A percentile compares a stretch with the other conserved stretches of the same genome.
Evolutionary conservation across 2,329 filamentous ascomycete species (phyloP).

Genomic region (Parafenestella ontariensis): DNA sequence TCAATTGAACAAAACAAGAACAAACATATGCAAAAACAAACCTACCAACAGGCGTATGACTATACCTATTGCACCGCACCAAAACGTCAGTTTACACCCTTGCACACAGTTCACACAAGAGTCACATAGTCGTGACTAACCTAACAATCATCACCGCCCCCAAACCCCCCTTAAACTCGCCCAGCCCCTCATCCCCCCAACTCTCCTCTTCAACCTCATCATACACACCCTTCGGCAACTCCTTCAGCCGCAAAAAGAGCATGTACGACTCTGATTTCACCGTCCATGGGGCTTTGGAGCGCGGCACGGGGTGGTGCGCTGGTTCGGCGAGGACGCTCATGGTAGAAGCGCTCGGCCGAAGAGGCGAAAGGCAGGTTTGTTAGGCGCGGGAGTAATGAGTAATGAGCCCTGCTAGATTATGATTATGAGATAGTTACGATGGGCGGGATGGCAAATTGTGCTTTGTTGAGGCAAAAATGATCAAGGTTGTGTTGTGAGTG

Average conservation of each 20-base stretch:
- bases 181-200: slow-evolving; percentile 23
- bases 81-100: too few species aligned
- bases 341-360: too few species aligned
- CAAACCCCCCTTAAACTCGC: slow-evolving; percentile 35
- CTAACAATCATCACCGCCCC: slow-evolving; percentile 37
- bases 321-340: slow-evolving; percentile 4
- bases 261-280: slow-evolving; percentile 35
- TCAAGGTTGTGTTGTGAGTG: not conserved
- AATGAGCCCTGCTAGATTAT: too few species aligned
- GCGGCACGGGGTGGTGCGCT: slow-evolving; percentile 27
- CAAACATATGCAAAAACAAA: slow-evolving; percentile 2
- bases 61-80: too few species aligned
- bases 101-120: too few species aligned
- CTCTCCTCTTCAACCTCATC: slow-evolving; percentile 27
- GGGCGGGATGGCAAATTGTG: not conserved
- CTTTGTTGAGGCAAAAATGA: not conserved
- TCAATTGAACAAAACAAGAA: not conserved
- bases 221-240: slow-evolving; percentile 35
- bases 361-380: too few species aligned
- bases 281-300: slow-evolving; percentile 33
- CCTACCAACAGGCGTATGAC: slow-evolving; percentile 42
- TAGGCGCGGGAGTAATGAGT: too few species aligned
- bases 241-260: slow-evolving; percentile 30
- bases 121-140: too few species aligned
- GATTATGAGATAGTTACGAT: not conserved